A percentile compares a stretch with the other conserved stretches of the same genome.
phyloP scores from a whole-genome alignment of 208 protist genomes.

The Acanthamoeba culbertsoni region DNA sequence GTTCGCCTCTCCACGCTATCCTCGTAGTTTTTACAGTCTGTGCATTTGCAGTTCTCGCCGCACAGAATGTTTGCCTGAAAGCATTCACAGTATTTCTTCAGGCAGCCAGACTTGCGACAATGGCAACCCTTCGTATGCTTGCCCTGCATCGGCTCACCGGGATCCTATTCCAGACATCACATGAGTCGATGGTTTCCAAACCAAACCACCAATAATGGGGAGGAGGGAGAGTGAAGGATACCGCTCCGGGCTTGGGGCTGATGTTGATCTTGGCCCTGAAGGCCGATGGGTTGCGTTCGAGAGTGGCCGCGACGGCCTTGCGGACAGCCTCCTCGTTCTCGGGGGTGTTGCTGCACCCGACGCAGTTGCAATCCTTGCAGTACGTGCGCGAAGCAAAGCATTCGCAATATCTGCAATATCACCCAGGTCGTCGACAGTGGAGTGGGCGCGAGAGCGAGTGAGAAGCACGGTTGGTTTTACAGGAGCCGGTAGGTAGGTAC shows the following conservation, averaged over 20 bases:
- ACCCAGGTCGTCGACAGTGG: no score
- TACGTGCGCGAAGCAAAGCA: constrained; percentile 71
- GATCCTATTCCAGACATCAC: constrained; percentile 19
- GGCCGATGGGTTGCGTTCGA: constrained; percentile 76
- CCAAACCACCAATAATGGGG: not conserved
- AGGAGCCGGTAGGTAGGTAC: not conserved
- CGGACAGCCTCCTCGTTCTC: constrained; percentile 64
- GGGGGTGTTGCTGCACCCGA: constrained; percentile 71
- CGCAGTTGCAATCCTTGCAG: constrained; percentile 71
- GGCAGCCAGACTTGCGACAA: constrained; percentile 77
- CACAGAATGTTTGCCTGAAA: constrained; percentile 79
- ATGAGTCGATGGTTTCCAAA: no score
- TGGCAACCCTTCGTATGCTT: constrained; percentile 78
- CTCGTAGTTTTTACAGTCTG: constrained; percentile 73
- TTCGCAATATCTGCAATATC: constrained; percentile 73
- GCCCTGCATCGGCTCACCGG: constrained; percentile 29
- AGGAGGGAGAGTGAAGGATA: not conserved
- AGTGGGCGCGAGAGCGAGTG: not conserved
- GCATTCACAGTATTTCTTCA: constrained; percentile 84
- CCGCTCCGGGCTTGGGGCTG: not conserved
- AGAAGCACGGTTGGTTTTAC: not conserved
- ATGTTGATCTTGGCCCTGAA: constrained; percentile 74
- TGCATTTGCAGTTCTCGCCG: constrained; percentile 78
- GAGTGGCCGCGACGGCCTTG: constrained; percentile 58
- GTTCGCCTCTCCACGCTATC: constrained; percentile 40